These are phyloP conservation scores for Vachellia pachyceras DNA, from an alignment of 306 rosid species.

Conservation along the genomic window DNA sequence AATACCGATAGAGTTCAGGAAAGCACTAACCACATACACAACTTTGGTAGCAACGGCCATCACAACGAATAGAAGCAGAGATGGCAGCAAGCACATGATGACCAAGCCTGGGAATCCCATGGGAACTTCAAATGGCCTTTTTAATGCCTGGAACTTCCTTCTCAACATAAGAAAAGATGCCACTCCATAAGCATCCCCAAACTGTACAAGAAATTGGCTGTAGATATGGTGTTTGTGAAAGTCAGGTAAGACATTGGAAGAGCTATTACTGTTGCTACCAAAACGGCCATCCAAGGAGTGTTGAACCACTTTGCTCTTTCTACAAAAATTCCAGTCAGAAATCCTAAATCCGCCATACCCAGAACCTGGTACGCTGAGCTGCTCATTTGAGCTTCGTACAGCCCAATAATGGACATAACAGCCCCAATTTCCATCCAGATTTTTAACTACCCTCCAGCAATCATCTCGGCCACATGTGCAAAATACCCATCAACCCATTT, in stretches of 20 bases:
- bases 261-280: constrained; percentile 60
- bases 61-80: constrained; percentile 64
- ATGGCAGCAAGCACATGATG: constrained; percentile 74
- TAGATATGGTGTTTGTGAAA: constrained; percentile 65
- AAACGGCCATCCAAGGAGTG: constrained; percentile 86
- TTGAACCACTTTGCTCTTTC: constrained; percentile 65
- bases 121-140: constrained; percentile 75
- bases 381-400: constrained; percentile 78
- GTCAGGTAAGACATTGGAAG: constrained; percentile 49
- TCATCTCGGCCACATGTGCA: constrained; percentile 61
- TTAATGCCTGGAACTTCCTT: constrained; percentile 52
- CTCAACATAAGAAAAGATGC: constrained; percentile 71
- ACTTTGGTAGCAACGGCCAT: constrained; percentile 58
- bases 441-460: constrained; percentile 80
- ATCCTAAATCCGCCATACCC: constrained; percentile 82
- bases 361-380: constrained; percentile 76
- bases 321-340: constrained; percentile 58
- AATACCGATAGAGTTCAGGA: constrained; percentile 44
- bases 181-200: constrained; percentile 91
- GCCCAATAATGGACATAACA: constrained; percentile 64
- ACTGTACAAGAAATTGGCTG: constrained; percentile 82
- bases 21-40: constrained; percentile 55
- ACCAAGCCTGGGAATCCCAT: constrained; percentile 50
- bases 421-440: constrained; percentile 80
- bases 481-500: constrained; percentile 59